Base-by-base conservation (phyloP, 2,329 filamentous ascomycete species). In the Pseudocercospora fuligena region DNA sequence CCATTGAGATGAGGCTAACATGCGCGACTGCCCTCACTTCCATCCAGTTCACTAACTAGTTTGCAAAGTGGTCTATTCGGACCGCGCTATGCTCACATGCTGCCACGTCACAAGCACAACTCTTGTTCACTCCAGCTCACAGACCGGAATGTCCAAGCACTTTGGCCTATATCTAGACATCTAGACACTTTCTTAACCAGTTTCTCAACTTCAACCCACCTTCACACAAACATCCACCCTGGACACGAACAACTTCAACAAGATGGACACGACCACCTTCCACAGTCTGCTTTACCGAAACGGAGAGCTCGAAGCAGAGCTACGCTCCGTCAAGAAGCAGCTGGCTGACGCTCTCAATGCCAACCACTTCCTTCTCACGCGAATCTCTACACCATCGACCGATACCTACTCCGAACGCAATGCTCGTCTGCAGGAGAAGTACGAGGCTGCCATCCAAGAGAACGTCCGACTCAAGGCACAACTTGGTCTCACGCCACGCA, bases 281-380 rank as follows among this genome's bases (percentile, higher is more conserved):
- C 65, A 65, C 40, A 46, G 63, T 2, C 64, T 74, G 11, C 60
- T 67, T 16, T 66, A 47, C 60, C 69, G 65, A 49, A 74, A 69
- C 57, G 70, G 69, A 11, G 65, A 67, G 51, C 74, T 76, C 33
- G 64, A 73, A 40, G 70, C 69, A 6, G 73, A 76, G 64, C 62
- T 76, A 3, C 73, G 72, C 25, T 31, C 70, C 11, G 60, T 69
- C 46, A 73, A 69, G 31, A 69, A 72, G 36, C 70, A 74, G 36
- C 70, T 74, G 29, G 60, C 60, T n/a, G 65, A 74, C 40, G 69
- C 73, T 2, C 64, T 70, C 5, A 61, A 59, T 27, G 68, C 68
- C 27, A 73, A 58, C 21, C 43, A 53, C 8, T 73, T 71, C 58
- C 67, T 75, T 5, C 62, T 72, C 31, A 40, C 57, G 1, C 47